phyloP scores from a whole-genome alignment of 768 basidiomycete genomes.

The Mrakia frigida region DNA sequence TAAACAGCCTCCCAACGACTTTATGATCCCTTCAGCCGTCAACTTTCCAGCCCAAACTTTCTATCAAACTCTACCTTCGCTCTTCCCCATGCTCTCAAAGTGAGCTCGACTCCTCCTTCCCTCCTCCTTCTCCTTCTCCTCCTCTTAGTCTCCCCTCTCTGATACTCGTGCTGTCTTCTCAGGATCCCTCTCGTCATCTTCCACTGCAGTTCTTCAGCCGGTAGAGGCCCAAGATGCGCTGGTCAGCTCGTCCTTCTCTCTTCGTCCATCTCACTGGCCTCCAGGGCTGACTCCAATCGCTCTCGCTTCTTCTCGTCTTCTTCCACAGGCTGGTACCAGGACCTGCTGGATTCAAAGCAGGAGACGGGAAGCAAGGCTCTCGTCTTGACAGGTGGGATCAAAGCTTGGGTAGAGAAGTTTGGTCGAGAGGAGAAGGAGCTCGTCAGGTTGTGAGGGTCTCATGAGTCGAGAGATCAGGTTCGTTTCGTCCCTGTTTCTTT shows the following conservation, averaged over 20 bases:
- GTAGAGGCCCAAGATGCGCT: conserved; percentile 36
- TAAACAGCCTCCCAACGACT: conserved; percentile 30
- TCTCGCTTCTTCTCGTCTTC: background rate
- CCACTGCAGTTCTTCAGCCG: conserved; percentile 36
- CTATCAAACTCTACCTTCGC: conserved; percentile 44
- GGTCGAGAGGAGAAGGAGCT: conserved; percentile 27
- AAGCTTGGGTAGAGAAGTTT: conserved; percentile 33
- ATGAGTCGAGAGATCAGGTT: background rate
- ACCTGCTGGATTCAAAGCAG: conserved; percentile 28
- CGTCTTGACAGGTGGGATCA: conserved; percentile 38
- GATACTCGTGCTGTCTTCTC: background rate
- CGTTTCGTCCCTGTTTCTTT: background rate
- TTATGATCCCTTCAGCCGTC: conserved; percentile 45
- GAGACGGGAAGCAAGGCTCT: conserved; percentile 17
- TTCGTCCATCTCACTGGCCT: no score
- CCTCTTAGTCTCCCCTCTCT: conserved; percentile 24
- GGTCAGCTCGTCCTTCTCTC: conserved; percentile 3
- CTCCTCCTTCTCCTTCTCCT: background rate
- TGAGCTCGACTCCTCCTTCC: background rate
- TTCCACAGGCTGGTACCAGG: conserved; percentile 34
- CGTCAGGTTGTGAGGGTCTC: background rate
- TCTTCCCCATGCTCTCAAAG: conserved; percentile 41
- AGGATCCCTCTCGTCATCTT: conserved; percentile 33
- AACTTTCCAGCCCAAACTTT: conserved; percentile 52
- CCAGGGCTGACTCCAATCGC: background rate